Evolutionary conservation across 495 filamentous ascomycete genomes (phyloP).

Genomic region (Letharia lupina): DNA sequence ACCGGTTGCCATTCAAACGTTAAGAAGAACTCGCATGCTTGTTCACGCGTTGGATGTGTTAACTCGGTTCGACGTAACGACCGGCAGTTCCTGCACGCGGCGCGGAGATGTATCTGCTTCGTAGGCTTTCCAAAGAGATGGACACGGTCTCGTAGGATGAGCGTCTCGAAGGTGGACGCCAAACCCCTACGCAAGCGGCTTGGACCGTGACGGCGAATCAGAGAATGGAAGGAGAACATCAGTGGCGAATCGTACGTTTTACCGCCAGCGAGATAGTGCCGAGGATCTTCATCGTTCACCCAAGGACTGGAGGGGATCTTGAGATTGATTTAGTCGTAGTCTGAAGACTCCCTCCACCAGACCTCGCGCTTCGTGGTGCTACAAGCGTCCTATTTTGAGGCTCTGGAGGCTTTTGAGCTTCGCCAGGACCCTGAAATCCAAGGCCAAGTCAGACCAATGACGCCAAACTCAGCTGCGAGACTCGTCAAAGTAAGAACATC

Average conservation of each 20-base stretch:
- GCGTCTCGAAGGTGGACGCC: not conserved
- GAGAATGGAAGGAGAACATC: not conserved
- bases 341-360: not conserved
- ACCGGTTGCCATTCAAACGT: not conserved
- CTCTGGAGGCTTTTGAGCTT: not conserved
- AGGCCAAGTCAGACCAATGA: not conserved
- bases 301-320: not conserved
- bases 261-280: not conserved
- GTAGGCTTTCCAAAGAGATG: not conserved
- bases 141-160: not conserved
- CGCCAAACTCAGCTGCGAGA: slow-evolving; percentile 1
- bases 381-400: not conserved
- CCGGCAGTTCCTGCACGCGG: not conserved
- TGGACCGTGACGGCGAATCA: not conserved
- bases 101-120: not conserved
- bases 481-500: not conserved
- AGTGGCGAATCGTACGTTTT: not conserved
- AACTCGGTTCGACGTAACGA: not conserved
- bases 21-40: not conserved
- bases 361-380: not conserved
- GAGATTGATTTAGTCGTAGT: not conserved
- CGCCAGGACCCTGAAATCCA: not conserved
- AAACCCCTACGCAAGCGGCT: not conserved
- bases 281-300: not conserved
- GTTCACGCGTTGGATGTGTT: not conserved